phyloP scores from a whole-genome alignment of 768 basidiomycete genomes.

The Xanthoconium purpureum region DNA sequence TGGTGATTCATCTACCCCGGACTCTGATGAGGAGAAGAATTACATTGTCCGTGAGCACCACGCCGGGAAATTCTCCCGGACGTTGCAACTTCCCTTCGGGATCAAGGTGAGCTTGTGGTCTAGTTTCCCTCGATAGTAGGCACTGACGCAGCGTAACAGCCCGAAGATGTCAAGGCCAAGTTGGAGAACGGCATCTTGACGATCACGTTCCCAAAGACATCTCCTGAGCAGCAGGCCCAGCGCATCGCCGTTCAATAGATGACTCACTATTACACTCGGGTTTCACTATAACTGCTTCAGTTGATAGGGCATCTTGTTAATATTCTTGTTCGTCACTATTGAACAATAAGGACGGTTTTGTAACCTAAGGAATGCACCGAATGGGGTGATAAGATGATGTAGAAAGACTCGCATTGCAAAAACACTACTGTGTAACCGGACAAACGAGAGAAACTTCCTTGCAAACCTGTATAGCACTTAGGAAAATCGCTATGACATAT shows the following conservation, averaged over 20 bases:
- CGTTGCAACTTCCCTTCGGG: conserved; percentile 44
- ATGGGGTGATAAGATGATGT: too few species aligned
- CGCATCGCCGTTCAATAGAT: background rate
- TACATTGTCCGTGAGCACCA: conserved; percentile 45
- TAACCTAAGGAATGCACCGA: too few species aligned
- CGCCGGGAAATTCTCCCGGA: conserved; percentile 45
- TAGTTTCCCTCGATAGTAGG: background rate
- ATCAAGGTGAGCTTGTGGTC: conserved; percentile 35
- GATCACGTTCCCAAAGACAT: conserved; percentile 46
- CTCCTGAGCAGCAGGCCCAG: conserved; percentile 24
- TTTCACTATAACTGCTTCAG: too few species aligned
- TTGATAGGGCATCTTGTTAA: too few species aligned
- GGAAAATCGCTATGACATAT: too few species aligned
- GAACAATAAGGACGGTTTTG: too few species aligned
- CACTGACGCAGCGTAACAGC: conserved; percentile 22
- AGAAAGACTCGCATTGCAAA: too few species aligned
- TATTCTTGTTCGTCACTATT: too few species aligned
- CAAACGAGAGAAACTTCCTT: too few species aligned
- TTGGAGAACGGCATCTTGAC: conserved; percentile 48
- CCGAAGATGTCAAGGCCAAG: conserved; percentile 44
- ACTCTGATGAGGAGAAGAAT: conserved; percentile 33
- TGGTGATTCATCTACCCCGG: conserved; percentile 37
- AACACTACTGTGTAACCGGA: too few species aligned
- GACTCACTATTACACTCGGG: background rate
- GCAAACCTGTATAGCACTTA: too few species aligned